A percentile compares a stretch with the other conserved stretches of the same genome.
These are phyloP conservation scores for Boletellus deceptivus DNA, from an alignment of 1,284 basidiomycete genomes.

Conservation along the genomic window DNA sequence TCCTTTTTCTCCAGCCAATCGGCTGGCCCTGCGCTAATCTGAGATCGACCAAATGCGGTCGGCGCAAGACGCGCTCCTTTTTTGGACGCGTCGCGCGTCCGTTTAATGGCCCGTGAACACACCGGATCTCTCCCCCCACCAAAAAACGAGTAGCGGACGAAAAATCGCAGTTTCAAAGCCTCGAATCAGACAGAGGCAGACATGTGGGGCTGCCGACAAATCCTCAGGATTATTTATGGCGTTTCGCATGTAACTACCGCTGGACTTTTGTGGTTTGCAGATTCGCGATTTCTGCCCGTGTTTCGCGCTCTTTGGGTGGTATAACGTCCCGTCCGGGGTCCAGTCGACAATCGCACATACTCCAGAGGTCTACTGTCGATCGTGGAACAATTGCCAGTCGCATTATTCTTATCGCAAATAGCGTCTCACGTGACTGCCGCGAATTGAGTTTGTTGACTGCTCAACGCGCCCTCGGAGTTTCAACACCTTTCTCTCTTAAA, in stretches of 20 bases:
- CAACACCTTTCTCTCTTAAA: conserved; percentile 51
- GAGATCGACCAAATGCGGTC: conserved; percentile 30
- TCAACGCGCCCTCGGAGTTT: conserved; percentile 57
- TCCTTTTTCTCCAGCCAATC: conserved; percentile 18
- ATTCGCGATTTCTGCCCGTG: conserved; percentile 3
- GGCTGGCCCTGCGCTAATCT: conserved; percentile 23
- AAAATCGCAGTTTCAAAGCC: conserved; percentile 28
- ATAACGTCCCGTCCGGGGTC: conserved; percentile 13
- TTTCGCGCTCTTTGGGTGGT: conserved; percentile 19
- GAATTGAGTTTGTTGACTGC: conserved; percentile 49
- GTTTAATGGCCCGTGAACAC: conserved; percentile 31
- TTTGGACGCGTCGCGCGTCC: conserved; percentile 36
- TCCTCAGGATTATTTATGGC: conserved; percentile 15
- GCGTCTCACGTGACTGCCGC: conserved; percentile 35
- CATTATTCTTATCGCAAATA: conserved; percentile 34
- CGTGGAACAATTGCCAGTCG: conserved; percentile 12
- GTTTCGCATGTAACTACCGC: conserved; percentile 17
- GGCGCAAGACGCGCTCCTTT: conserved; percentile 45
- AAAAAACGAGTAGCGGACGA: conserved; percentile 31
- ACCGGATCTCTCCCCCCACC: conserved; percentile 33
- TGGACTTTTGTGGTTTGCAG: conserved; percentile 20
- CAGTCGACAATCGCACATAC: conserved; percentile 3
- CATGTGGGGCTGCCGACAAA: conserved; percentile 15
- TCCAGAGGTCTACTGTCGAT: background rate
- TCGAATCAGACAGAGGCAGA: conserved; percentile 16